phyloP scores from a whole-genome alignment of 148 eudicot species.

The Oxyria digyna region DNA sequence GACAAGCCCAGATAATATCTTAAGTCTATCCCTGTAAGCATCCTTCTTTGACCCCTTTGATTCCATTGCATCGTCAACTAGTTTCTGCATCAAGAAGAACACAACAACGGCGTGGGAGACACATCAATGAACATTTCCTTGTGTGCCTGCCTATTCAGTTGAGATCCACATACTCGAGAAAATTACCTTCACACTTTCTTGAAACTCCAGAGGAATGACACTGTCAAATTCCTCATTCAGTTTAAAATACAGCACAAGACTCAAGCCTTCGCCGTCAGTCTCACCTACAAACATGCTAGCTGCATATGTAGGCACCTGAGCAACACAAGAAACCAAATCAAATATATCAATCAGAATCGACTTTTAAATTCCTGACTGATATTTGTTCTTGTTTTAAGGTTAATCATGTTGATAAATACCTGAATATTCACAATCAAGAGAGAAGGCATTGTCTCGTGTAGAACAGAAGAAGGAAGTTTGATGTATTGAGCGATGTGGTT shows the following conservation, averaged over 20 bases:
- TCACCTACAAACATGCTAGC: conserved; percentile 64
- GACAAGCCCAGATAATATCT: conserved; percentile 57
- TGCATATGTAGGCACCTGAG: conserved; percentile 75
- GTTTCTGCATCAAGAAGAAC: conserved; percentile 27
- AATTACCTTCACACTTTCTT: conserved; percentile 63
- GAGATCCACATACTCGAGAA: not conserved
- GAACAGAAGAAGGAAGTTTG: conserved; percentile 44
- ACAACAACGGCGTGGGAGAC: conserved; percentile 10
- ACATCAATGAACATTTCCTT: not conserved
- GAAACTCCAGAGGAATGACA: conserved; percentile 39
- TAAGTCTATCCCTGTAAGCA: conserved; percentile 69
- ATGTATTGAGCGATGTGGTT: conserved; percentile 67
- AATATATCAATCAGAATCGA: not conserved
- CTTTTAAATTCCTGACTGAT: not conserved
- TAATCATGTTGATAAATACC: conserved; percentile 23
- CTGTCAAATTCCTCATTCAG: conserved; percentile 47
- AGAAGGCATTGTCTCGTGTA: conserved; percentile 47
- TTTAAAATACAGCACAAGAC: conserved; percentile 71
- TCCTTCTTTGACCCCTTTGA: conserved; percentile 27
- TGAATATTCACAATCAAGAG: conserved; percentile 68
- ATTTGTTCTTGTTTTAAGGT: too few relatives aligned
- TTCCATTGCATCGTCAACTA: conserved; percentile 46
- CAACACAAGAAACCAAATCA: not conserved
- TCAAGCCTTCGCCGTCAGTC: conserved; percentile 63
- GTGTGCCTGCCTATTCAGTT: not conserved